Evolutionary conservation across 306 rosid species (phyloP).

Genomic region (Quercus robur): DNA sequence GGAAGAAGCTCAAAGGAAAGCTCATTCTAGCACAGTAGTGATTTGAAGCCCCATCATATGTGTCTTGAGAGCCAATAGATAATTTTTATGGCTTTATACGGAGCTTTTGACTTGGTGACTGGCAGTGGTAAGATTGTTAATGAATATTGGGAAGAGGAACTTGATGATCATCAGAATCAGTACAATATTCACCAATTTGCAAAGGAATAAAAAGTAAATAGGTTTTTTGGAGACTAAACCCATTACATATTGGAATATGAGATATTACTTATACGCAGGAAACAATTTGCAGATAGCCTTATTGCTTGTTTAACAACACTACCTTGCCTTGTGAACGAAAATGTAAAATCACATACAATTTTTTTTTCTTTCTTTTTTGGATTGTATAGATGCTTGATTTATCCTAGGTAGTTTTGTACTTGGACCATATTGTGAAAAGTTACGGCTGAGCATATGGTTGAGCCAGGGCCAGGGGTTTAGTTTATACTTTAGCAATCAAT

Average conservation of each 20-base stretch:
- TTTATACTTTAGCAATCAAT: not conserved
- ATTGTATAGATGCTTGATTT: not conserved
- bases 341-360: not conserved
- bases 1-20: not conserved
- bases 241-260: not conserved
- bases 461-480: not conserved
- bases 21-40: too few species aligned
- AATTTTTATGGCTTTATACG: too few species aligned
- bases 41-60: too few species aligned
- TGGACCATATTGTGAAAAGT: not conserved
- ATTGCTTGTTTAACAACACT: not conserved
- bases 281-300: not conserved
- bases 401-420: not conserved
- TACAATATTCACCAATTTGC: conserved; percentile 10
- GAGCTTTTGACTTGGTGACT: too few species aligned
- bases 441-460: not conserved
- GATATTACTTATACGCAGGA: not conserved
- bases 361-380: not conserved
- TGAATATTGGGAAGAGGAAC: too few species aligned
- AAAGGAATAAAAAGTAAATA: conserved; percentile 4
- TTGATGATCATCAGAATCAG: conserved; percentile 11
- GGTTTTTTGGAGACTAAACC: not conserved
- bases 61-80: too few species aligned
- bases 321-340: not conserved
- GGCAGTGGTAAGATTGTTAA: too few species aligned